A percentile compares a stretch with the other conserved stretches of the same genome.
Evolutionary conservation across 208 protist genomes (phyloP).

Genomic region (Wallacemonas collosoma): DNA sequence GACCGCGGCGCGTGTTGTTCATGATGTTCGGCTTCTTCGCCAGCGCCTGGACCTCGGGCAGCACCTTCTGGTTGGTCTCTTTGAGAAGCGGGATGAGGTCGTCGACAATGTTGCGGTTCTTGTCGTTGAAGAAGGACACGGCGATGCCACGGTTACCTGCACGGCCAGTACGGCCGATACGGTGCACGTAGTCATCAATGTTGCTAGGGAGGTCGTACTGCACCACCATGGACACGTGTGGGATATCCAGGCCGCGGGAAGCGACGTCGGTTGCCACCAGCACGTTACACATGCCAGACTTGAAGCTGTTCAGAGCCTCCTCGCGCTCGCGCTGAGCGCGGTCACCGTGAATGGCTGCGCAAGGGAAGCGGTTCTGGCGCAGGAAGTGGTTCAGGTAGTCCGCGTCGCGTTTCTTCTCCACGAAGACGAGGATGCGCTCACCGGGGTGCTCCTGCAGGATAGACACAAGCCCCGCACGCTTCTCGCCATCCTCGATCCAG

Average conservation of each 20-base stretch:
- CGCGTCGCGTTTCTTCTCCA: slow-evolving; percentile 99
- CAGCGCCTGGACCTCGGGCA: slow-evolving; percentile 73
- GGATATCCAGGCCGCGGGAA: slow-evolving; percentile 97
- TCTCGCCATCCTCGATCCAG: slow-evolving; percentile 88
- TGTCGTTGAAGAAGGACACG: slow-evolving; percentile 97
- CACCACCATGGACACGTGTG: slow-evolving; percentile 97
- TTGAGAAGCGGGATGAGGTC: slow-evolving; percentile 84
- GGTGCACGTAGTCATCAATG: slow-evolving; percentile 99
- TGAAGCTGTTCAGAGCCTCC: slow-evolving; percentile 91
- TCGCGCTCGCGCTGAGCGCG: slow-evolving; percentile 93
- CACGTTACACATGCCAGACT: slow-evolving; percentile 82
- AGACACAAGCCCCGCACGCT: slow-evolving; percentile 70
- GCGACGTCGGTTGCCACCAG: slow-evolving; percentile 98
- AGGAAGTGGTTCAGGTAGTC: slow-evolving; percentile 96
- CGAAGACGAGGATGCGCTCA: slow-evolving; percentile 95
- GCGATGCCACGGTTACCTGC: slow-evolving; percentile 96
- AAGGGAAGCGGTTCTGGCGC: slow-evolving; percentile 69
- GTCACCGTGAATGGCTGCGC: slow-evolving; percentile 97
- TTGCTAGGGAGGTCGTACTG: slow-evolving; percentile 98
- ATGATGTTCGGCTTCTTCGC: slow-evolving; percentile 77
- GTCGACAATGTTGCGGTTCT: slow-evolving; percentile 92
- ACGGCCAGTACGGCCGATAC: slow-evolving; percentile 99
- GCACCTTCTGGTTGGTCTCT: slow-evolving; percentile 83
- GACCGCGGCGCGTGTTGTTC: slow-evolving; percentile 44
- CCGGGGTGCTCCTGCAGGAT: slow-evolving; percentile 70